Evolutionary conservation across 305 asterid species (phyloP), one percentile per base, ranked within the genome.

Genomic region (Fraxinus sp.): DNA sequence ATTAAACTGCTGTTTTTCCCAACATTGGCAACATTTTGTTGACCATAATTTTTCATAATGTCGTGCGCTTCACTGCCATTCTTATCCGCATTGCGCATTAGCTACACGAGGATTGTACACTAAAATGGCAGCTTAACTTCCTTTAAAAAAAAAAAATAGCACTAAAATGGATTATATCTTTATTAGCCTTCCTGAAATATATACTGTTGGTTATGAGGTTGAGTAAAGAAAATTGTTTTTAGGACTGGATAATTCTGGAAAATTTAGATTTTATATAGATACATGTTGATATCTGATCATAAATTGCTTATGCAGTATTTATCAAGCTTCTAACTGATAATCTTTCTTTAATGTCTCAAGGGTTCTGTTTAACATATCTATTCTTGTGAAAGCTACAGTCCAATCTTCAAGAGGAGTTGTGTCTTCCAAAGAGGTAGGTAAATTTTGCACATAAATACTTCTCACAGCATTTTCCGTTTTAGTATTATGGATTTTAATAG

Each of bases 361-460:
- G 76, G 76, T 30, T 13, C 4, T 32, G 24, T 59, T 73, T 86
- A 33, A 86, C 85, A 37, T 82, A 13, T 86, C 37, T 78, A 71
- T 87, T 44, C 77, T 78, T 77, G n/a, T 88, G 59, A 86, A 90
- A 90, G 95, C 84, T 84, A 83, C 89, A 30, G 90, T 68, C 83
- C 95, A 85, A 82, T 86, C 99, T 86, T 87, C 93, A 10, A 90
- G 91, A 44, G 97, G 91, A 87, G 84, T 84, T 81, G 78, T 81
- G 30, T 73, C 92, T 73, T 57, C 74, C 81, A 64, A 89, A 26
- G 94, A 86, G 96, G 99, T 96, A 52, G 64, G 91, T 88, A 46
- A 57, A 52, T 73, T 78, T 83, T 85, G 55, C 73, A 33, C 74
- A 72, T 73, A 3, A 44, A 35, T 62, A 5, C 77, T 70, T 68